Base-by-base conservation (phyloP, 352 stramenopile species). In the Discostella stelligera region DNA sequence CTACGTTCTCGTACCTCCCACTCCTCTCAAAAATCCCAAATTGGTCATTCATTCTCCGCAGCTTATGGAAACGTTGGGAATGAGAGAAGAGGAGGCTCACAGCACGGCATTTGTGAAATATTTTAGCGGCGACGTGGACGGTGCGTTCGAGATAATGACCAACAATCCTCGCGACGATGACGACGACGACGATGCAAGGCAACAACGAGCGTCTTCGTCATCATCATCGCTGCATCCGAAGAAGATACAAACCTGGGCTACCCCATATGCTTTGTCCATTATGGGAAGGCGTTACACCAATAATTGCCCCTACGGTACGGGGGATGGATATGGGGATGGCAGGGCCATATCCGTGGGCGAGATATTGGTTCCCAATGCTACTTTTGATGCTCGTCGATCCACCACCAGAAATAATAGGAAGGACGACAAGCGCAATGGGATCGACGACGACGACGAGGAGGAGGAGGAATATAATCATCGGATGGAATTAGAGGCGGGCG, bases 221-320 rank as follows among this genome's bases (percentile, higher is more conserved):
- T 32, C 27, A 32, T 5, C 27, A 32, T 5, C 27, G 5, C 37
- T 13, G 0, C 37, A 44, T 1, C 1, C 30, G 21, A 44, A 66
- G 1, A 30, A 21, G 3, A 71, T 75, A n/a, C 37, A 62, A 37
- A 76, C 73, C n/a, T 93, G 87, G 87, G 83, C 85, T 9, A 91
- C 87, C 25, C 87, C 87, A 0, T 93, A 93, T 68, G 87, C 87
- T 10, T 64, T 93, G 1, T 80, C 49, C 30, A 93, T 93, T 56
- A 90, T 93, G 80, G 87, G 87, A 55, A 79, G 62, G 46, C 46
- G 81, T 3, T 90, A 88, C 37, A 89, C 83, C 0, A 86, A 74
- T 56, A 80, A 80, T 55, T 83, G 69, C 54, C 72, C 72, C 5
- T 85, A 87, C 59, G 87, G 87, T 20, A 89, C 76, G 8, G 87